Base-by-base conservation (phyloP, 2,329 filamentous ascomycete genomes). In the Monosporascus sp. region DNA sequence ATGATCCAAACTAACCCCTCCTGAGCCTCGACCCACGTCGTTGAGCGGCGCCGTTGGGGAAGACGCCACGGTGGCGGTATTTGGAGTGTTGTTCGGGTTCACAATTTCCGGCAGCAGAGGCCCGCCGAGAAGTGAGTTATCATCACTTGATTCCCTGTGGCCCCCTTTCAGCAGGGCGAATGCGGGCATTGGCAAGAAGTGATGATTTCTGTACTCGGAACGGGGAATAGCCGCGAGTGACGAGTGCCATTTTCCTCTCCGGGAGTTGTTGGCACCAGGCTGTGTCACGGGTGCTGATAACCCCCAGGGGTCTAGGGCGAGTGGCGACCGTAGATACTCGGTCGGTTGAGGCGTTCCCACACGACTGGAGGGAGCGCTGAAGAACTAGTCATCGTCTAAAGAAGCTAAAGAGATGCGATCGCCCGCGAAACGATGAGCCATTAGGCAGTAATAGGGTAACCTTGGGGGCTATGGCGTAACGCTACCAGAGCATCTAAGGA, bases 371-470 rank as follows among this genome's bases (percentile, higher is more conserved):
- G 52, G 58, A 27, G 65, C 62, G 36, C 61, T 63, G 55, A 61
- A 62, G 52, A 67, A 66, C 19, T 56, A 51, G 22, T 66, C 63
- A 41, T 64, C 59, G 19, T 60, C 61, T 19, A 61, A n/a, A 44
- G 56, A 59, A 34, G 38, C 37, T 31, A 49, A 26, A 3, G 59
- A 58, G 6, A 38, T 40, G 34, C 56, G 58, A 46, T 51, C 37
- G 22, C 46, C 27, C 17, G 41, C 34, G 44, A 41, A 37, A 47
- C 31, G 31, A 27, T 40, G 49, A 49, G 56, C 50, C 58, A 60
- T 60, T 47, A 31, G 1, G 27, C 38, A 36, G 50, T 27, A 9
- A 7, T 16, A 36, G 34, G 7, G 16, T 36, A 16, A 36, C 34
- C 16, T 7, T 36, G 7, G 5, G 37, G 37, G n/a, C n/a, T n/a